Percentiles rank a stretch among this genome's conserved stretches.
phyloP scores from a whole-genome alignment of 139 green algal genomes.

The Picocystis salinarum region DNA sequence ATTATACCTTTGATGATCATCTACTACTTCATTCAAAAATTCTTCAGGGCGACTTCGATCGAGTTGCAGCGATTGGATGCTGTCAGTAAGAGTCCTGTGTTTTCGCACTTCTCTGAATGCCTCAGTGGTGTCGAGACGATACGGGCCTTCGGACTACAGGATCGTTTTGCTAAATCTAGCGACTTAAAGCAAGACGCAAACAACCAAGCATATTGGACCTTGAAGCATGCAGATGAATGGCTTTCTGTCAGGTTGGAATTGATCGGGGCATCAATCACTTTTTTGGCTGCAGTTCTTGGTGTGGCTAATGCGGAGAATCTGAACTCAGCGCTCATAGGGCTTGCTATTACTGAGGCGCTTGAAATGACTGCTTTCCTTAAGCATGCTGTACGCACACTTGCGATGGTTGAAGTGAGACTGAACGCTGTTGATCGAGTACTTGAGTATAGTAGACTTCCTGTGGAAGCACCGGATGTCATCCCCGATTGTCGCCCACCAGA shows the following conservation, averaged over 20 bases:
- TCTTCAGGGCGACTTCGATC: conserved; percentile 53
- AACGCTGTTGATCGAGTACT: conserved; percentile 84
- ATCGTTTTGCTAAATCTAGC: conserved; percentile 30
- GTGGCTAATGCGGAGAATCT: conserved; percentile 3
- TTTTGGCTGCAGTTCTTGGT: conserved; percentile 12
- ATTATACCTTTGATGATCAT: conserved; percentile 41
- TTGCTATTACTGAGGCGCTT: conserved; percentile 16
- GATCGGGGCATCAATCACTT: conserved; percentile 27
- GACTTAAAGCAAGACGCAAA: conserved; percentile 9
- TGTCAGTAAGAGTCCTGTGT: conserved; percentile 57
- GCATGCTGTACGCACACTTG: conserved; percentile 48
- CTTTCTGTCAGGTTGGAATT: conserved; percentile 61
- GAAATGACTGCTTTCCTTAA: conserved; percentile 72
- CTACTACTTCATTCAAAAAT: conserved; percentile 51
- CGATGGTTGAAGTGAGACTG: conserved; percentile 70
- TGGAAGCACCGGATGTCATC: conserved; percentile 6
- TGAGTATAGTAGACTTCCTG: no score
- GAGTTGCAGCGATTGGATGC: conserved; percentile 82
- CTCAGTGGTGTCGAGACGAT: conserved; percentile 56
- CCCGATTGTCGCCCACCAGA: not conserved
- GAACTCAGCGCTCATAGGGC: conserved; percentile 7
- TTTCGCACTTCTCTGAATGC: conserved; percentile 48
- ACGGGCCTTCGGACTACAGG: no score
- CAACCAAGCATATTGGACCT: no score
- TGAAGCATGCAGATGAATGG: conserved; percentile 73